Evolutionary conservation across 371 early-diverging fungal genomes (phyloP), one percentile per base, ranked within the genome.

Genomic region (Massospora cicadina): DNA sequence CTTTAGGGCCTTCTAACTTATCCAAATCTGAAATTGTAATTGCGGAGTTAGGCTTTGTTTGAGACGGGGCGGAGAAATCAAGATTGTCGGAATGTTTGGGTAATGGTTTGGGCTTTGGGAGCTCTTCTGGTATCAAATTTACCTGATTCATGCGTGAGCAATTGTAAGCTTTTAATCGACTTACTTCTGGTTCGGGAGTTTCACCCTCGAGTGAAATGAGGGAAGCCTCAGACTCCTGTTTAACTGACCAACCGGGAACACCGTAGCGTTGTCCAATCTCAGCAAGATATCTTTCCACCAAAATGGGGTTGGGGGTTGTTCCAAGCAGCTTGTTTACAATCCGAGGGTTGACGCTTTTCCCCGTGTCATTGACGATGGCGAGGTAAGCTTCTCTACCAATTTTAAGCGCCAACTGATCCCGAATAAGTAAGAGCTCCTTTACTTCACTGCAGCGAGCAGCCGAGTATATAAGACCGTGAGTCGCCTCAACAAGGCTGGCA

Each of bases 401-500:
- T 70, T 91, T 90, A 26, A 75, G 74, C 7, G 80, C 80, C 60
- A 93, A 71, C 67, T 87, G 87, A 63, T 92, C 92, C 57, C 70
- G 67, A 73, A 85, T 83, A 54, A 73, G 58, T 26, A 71, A 65
- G n/a, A 95, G 78, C 70, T 96, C 97, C 68, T 89, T 86, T 58
- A 90, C 87, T 60, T 93, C 90, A 23, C 78, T 75, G 21, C 72
- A 66, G 28, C 94, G 77, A 0, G 90, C 82, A 24, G 94, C 86
- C 1, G 94, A 89, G 77, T 92, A 96, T 27, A 93, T 85, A 54
- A 96, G 69, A 0, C 93, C 89, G 64, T 87, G 79, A 0, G 93
- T 89, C 1, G 95, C 91, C 68, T 93, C 95, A 2, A 73, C 71
- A 54, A 94, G 87, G 55, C 84, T 83, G 0, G 79, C 77, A 67